Conservation (phyloP, 495 filamentous ascomycete genomes). For the Lasiosphaeriaceae sp. region DNA sequence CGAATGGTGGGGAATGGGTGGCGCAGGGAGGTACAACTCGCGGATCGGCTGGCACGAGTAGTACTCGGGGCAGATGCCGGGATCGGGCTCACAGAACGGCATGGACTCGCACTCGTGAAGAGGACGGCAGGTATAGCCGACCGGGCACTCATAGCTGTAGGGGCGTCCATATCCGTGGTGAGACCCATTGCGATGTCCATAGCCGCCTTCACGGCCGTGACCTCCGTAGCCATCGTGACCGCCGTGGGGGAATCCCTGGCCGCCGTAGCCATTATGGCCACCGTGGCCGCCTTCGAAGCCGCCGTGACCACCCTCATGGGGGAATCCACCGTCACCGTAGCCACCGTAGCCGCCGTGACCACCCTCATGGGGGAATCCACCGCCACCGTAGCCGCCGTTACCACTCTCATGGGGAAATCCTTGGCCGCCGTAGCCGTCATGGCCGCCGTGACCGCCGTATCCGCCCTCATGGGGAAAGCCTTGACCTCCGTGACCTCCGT, state of each 20-base stretch:
- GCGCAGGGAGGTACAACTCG: not conserved
- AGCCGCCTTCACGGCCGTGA: not conserved
- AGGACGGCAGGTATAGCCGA: slow-evolving; percentile 13
- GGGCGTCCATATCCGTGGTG: not conserved
- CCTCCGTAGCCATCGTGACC: slow-evolving; percentile 2
- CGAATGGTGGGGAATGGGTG: not conserved
- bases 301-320: not conserved
- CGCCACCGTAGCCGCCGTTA: slow-evolving; percentile 4
- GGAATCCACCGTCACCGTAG: slow-evolving; percentile 1
- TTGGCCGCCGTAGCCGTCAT: slow-evolving; percentile 4
- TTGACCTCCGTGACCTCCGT: slow-evolving; percentile 3
- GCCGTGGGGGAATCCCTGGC: not conserved
- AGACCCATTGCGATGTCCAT: not conserved
- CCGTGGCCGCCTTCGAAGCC: not conserved
- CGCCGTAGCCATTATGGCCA: not conserved
- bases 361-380: not conserved
- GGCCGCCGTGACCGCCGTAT: not conserved
- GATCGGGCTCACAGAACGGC: slow-evolving; percentile 11
- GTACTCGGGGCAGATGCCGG: slow-evolving; percentile 5
- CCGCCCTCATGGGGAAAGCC: not conserved
- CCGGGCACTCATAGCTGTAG: slow-evolving; percentile 4
- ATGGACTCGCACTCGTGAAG: slow-evolving; percentile 4
- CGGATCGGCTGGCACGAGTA: slow-evolving; percentile 14
- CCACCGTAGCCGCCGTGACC: slow-evolving; percentile 1
- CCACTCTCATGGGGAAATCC: not conserved